Conservation (phyloP, 2,329 filamentous ascomycete species). For the Fonsecaea multimorphosa region DNA sequence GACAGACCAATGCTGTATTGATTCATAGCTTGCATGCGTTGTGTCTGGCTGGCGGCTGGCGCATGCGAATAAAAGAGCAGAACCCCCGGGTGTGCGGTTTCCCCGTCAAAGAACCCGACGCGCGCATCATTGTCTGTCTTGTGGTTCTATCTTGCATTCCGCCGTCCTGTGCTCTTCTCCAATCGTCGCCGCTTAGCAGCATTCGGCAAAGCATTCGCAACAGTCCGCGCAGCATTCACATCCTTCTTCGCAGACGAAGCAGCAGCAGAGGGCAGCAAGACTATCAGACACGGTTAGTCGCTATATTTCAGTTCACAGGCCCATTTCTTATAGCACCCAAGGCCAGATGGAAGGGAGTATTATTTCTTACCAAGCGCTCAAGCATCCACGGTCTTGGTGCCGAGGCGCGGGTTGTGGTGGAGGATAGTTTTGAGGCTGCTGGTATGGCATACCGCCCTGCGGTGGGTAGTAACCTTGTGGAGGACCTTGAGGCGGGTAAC, state of each 20-base stretch:
- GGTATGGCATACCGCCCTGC: slow-evolving; percentile 35
- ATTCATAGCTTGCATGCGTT: background rate
- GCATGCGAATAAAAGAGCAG: background rate
- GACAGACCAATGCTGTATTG: background rate
- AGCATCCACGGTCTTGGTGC: slow-evolving; percentile 58
- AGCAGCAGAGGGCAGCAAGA: slow-evolving; percentile 65
- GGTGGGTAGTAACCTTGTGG: slow-evolving; percentile 27
- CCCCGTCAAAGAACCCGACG: background rate
- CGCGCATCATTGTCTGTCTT: background rate
- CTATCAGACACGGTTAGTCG: slow-evolving; percentile 42
- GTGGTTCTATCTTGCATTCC: background rate
- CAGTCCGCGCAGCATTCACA: slow-evolving; percentile 70
- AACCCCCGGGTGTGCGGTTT: background rate
- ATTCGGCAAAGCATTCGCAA: slow-evolving; percentile 54
- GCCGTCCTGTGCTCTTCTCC: background rate
- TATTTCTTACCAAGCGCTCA: slow-evolving; percentile 55
- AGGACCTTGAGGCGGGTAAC: slow-evolving; percentile 28
- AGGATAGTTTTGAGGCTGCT: slow-evolving; percentile 59
- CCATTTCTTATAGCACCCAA: background rate
- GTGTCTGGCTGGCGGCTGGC: background rate
- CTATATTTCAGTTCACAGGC: background rate
- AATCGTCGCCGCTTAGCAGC: slow-evolving; percentile 32
- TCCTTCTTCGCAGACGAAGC: slow-evolving; percentile 68
- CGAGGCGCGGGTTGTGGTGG: slow-evolving; percentile 47
- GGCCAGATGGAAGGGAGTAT: background rate